Conservation (phyloP, 2,329 filamentous ascomycete species). For the Colletotrichum horii region DNA sequence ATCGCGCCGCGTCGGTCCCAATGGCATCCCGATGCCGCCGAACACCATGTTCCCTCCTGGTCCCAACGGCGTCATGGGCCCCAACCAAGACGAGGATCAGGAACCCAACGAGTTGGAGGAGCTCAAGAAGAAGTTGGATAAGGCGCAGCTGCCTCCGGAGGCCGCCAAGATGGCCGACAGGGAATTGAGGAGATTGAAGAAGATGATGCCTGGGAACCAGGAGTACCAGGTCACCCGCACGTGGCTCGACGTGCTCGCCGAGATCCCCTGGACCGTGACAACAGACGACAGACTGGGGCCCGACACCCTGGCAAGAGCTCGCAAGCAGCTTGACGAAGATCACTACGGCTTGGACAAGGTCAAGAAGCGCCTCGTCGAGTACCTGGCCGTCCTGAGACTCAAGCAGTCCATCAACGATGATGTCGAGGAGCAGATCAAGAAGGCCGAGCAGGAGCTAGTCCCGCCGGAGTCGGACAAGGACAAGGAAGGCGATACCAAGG, state of each 20-base stretch:
- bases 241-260: constrained; percentile 90
- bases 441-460: constrained; percentile 63
- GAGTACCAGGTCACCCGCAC: constrained; percentile 94
- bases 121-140: constrained; percentile 84
- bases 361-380: constrained; percentile 95
- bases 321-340: constrained; percentile 92
- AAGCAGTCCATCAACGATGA: constrained; percentile 91
- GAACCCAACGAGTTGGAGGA: constrained; percentile 91
- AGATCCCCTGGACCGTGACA: constrained; percentile 88
- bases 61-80: constrained; percentile 36
- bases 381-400: constrained; percentile 91
- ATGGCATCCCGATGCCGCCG: constrained; percentile 17
- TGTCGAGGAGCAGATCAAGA: constrained; percentile 78
- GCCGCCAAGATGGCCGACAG: constrained; percentile 89
- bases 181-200: constrained; percentile 85
- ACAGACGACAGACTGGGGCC: constrained; percentile 87
- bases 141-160: constrained; percentile 81
- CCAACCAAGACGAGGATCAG: constrained; percentile 70
- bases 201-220: constrained; percentile 95
- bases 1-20: constrained; percentile 11
- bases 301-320: constrained; percentile 78
- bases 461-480: constrained; percentile 26
- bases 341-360: constrained; percentile 97
- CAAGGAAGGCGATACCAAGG: constrained; percentile 38
- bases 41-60: constrained; percentile 25